These are phyloP conservation scores for Yamadazyma conglobata DNA, from an alignment of 1,139 yeast genomes.

Conservation along the genomic window DNA sequence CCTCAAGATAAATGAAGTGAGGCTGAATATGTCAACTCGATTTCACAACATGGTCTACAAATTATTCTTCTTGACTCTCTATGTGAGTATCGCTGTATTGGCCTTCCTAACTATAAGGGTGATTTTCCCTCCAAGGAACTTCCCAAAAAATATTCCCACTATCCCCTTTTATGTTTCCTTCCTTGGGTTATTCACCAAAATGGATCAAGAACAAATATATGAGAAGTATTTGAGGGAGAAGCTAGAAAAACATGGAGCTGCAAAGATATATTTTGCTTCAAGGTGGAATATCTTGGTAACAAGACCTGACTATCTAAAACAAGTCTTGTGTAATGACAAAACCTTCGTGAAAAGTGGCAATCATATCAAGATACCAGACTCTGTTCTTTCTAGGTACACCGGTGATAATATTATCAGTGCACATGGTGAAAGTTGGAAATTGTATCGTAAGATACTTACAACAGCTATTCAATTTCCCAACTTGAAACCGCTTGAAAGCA, in stretches of 20 bases:
- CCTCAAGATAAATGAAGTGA: too few species aligned
- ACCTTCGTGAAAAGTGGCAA: slow-evolving; percentile 59
- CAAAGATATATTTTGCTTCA: slow-evolving; percentile 57
- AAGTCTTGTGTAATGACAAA: slow-evolving; percentile 48
- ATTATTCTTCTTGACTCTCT: too few species aligned
- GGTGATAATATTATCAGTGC: slow-evolving; percentile 65
- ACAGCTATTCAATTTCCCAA: slow-evolving; percentile 53
- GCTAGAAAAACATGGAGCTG: slow-evolving; percentile 53
- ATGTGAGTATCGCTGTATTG: too few species aligned
- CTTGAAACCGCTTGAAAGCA: slow-evolving; percentile 8
- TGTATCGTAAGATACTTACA: slow-evolving; percentile 45
- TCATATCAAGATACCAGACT: slow-evolving; percentile 54
- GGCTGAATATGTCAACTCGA: too few species aligned
- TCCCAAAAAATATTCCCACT: slow-evolving; percentile 50
- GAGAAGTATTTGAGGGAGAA: slow-evolving; percentile 36
- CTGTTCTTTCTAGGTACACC: slow-evolving; percentile 54
- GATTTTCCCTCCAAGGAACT: slow-evolving; percentile 28
- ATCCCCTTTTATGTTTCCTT: slow-evolving; percentile 60
- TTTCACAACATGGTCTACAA: too few species aligned
- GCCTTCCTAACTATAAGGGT: too few species aligned
- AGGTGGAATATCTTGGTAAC: slow-evolving; percentile 60
- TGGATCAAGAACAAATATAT: slow-evolving; percentile 52
- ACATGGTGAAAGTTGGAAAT: slow-evolving; percentile 53
- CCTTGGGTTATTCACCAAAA: slow-evolving; percentile 38
- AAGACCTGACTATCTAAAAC: slow-evolving; percentile 44